These are phyloP conservation scores for Lenwebbia sp. DNA, from an alignment of 345 rosid genomes.

Conservation along the genomic window DNA sequence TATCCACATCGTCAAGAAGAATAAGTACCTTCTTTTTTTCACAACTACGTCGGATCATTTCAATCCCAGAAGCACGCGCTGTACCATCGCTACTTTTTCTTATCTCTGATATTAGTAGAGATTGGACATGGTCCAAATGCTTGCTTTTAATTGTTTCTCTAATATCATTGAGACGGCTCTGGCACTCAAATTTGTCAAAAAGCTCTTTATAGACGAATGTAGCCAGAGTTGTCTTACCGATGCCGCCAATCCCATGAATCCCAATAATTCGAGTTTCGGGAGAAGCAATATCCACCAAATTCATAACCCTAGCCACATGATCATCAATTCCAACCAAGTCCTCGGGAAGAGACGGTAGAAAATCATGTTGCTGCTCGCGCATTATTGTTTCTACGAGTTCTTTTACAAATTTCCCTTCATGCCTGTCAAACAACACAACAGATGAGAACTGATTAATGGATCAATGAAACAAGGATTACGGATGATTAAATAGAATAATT, in stretches of 20 bases:
- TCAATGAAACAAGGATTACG: accelerated
- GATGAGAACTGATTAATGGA: background rate
- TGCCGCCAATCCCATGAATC: background rate
- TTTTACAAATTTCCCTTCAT: background rate
- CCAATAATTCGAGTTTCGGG: background rate
- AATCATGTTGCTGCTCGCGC: accelerated
- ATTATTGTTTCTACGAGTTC: accelerated
- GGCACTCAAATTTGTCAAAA: accelerated
- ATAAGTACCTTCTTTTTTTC: background rate
- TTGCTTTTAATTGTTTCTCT: accelerated
- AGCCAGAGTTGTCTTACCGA: background rate
- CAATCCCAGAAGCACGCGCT: background rate
- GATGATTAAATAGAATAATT: background rate
- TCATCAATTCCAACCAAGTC: background rate
- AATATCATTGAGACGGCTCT: accelerated
- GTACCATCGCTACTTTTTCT: accelerated
- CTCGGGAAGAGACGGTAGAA: accelerated
- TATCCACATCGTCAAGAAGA: accelerated
- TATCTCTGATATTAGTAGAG: accelerated
- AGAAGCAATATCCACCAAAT: accelerated
- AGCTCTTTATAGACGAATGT: accelerated
- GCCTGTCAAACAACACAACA: background rate
- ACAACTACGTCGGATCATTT: too few relatives aligned
- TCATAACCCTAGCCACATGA: background rate
- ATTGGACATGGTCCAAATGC: accelerated